Conservation (phyloP, 768 basidiomycete genomes). For the Nidularia pulvinata region DNA sequence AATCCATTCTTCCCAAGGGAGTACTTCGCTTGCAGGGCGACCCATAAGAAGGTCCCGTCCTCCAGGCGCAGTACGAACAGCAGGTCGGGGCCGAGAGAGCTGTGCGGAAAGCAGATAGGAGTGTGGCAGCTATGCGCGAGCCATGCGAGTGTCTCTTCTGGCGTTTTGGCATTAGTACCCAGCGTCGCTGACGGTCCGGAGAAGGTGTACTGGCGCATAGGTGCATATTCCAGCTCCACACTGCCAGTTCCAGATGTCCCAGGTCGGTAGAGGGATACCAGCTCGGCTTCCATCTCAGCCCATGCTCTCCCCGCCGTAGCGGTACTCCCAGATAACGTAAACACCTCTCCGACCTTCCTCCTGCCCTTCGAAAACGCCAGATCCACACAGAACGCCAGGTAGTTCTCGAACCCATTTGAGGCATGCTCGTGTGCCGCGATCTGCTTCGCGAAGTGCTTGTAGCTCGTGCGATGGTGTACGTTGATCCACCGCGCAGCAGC, state of each 20-base stretch:
- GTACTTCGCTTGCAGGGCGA: conserved; percentile 39
- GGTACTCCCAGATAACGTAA: conserved; percentile 25
- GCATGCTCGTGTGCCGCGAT: conserved; percentile 23
- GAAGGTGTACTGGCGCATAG: conserved; percentile 1
- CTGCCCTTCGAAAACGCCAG: conserved; percentile 25
- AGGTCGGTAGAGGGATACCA: conserved; percentile 28
- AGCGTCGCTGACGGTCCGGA: conserved; percentile 33
- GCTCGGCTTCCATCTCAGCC: conserved; percentile 31
- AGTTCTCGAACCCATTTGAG: conserved; percentile 46
- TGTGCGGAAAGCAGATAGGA: conserved; percentile 39
- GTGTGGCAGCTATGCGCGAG: conserved; percentile 23
- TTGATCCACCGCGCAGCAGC: conserved; percentile 41
- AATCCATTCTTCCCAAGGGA: conserved; percentile 26
- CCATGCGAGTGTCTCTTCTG: conserved; percentile 30
- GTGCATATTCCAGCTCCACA: conserved; percentile 21
- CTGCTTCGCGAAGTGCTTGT: conserved; percentile 34
- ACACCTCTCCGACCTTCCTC: conserved; percentile 28
- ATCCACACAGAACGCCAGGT: conserved; percentile 38
- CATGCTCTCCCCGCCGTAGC: conserved; percentile 15
- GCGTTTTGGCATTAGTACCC: conserved; percentile 32
- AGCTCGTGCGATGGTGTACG: conserved; percentile 26
- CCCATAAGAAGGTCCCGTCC: conserved; percentile 35
- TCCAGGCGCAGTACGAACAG: conserved; percentile 34
- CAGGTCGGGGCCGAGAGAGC: conserved; percentile 39
- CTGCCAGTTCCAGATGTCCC: conserved; percentile 18